Percentiles rank a stretch among this genome's conserved stretches.
These are phyloP conservation scores for Solanum aculeatissimum DNA, from an alignment of 305 asterid species.

Conservation along the genomic window DNA sequence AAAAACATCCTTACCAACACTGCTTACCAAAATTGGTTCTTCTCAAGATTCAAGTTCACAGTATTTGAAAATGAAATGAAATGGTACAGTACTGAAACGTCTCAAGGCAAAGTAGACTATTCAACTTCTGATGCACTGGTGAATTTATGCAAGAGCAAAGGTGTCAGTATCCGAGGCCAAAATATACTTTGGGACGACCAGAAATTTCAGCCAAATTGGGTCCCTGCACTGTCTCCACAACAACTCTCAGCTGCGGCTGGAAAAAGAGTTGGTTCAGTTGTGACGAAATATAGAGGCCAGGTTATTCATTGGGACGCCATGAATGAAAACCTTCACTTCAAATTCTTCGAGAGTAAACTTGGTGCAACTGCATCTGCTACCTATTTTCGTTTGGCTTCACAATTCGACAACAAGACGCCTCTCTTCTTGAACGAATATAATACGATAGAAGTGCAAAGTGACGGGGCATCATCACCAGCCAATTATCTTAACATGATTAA, in stretches of 20 bases:
- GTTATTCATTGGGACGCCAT: constrained; percentile 66
- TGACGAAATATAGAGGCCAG: constrained; percentile 28
- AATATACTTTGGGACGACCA: constrained; percentile 53
- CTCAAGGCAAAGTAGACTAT: constrained; percentile 27
- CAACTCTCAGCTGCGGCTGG: constrained; percentile 18
- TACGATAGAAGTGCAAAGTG: constrained; percentile 31
- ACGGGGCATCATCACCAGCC: constrained; percentile 18
- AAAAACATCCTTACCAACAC: constrained; percentile 22
- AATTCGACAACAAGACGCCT: constrained; percentile 15
- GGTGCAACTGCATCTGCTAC: constrained; percentile 14
- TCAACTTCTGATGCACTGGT: neutral
- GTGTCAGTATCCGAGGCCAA: constrained; percentile 52
- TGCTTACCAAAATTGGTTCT: constrained; percentile 45
- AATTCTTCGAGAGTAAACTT: constrained; percentile 37
- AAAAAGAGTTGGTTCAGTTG: constrained; percentile 19
- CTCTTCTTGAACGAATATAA: constrained; percentile 56
- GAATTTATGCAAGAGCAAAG: constrained; percentile 18
- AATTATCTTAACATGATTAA: constrained; percentile 29
- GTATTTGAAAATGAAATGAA: constrained; percentile 60
- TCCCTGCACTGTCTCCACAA: constrained; percentile 9
- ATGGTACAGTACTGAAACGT: constrained; percentile 31
- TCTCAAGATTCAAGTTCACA: constrained; percentile 40
- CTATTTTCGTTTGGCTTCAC: constrained; percentile 10
- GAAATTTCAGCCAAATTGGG: constrained; percentile 30
- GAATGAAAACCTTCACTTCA: constrained; percentile 50